Conservation (phyloP, 2,329 filamentous ascomycete species). For the Tolypocladium endophyticum region DNA sequence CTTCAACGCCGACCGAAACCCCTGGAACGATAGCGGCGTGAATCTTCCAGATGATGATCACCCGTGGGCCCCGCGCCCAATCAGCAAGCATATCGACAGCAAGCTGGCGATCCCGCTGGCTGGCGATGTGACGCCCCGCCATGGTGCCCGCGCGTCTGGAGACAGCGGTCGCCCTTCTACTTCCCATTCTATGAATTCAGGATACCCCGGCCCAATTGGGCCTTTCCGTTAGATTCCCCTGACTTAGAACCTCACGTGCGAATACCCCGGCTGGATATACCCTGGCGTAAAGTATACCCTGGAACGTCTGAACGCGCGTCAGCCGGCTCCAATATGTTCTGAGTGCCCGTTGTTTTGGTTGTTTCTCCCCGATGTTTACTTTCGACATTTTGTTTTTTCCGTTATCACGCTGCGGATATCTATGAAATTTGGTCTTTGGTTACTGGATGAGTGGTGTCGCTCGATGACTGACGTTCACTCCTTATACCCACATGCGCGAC, state of each 20-base stretch:
- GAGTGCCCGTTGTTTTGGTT: conserved; percentile 7
- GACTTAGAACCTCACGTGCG: conserved; percentile 35
- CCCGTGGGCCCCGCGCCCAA: conserved; percentile 51
- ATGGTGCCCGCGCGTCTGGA: conserved; percentile 73
- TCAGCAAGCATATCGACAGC: conserved; percentile 54
- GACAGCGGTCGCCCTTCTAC: conserved; percentile 88
- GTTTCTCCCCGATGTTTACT: conserved; percentile 11
- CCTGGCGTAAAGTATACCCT: conserved; percentile 51
- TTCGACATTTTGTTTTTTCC: conserved; percentile 4
- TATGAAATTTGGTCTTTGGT: conserved; percentile 8
- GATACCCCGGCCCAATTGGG: conserved; percentile 89
- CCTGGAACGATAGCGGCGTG: conserved; percentile 96
- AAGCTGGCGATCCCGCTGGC: conserved; percentile 57
- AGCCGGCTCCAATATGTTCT: conserved; percentile 6
- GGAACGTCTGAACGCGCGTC: conserved; percentile 16
- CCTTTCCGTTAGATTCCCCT: conserved; percentile 69
- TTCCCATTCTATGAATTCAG: conserved; percentile 90
- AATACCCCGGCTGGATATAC: conserved; percentile 57
- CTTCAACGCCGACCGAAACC: conserved; percentile 82
- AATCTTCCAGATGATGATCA: conserved; percentile 85
- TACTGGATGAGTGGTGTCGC: conserved; percentile 10
- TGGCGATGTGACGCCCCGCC: conserved; percentile 75
- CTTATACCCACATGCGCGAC: conserved; percentile 23
- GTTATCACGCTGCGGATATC: conserved; percentile 3
- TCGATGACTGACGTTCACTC: conserved; percentile 22